These are phyloP conservation scores for Aspergillus sp. DNA, from an alignment of 2,329 filamentous ascomycete genomes.

Conservation along the genomic window DNA sequence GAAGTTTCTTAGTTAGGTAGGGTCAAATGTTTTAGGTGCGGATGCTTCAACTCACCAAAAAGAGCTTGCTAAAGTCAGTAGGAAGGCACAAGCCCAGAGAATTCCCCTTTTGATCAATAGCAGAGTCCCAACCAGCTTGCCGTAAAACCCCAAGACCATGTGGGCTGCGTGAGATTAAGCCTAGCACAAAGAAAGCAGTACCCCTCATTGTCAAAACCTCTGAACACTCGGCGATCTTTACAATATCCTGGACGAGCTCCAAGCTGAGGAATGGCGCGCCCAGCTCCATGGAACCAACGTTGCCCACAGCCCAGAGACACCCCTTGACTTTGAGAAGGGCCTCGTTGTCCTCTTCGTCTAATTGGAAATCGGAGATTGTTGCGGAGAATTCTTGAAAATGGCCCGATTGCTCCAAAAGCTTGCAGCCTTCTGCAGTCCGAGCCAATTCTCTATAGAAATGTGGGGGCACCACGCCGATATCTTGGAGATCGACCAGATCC, in stretches of 20 bases:
- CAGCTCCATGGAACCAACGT: constrained; percentile 96
- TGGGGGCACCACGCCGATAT: constrained; percentile 71
- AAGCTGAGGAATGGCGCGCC: constrained; percentile 89
- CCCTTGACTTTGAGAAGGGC: constrained; percentile 91
- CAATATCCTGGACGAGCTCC: constrained; percentile 83
- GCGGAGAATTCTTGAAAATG: constrained; percentile 92
- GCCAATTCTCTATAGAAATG: constrained; percentile 97
- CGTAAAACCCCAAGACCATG: constrained; percentile 90
- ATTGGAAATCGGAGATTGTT: constrained; percentile 83
- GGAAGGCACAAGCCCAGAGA: constrained; percentile 89
- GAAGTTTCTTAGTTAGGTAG: constrained; percentile 2
- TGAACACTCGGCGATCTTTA: constrained; percentile 82
- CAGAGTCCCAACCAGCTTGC: constrained; percentile 90
- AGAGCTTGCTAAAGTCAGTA: constrained; percentile 71
- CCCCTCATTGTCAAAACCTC: constrained; percentile 90
- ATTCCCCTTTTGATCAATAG: constrained; percentile 76
- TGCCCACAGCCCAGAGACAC: constrained; percentile 95
- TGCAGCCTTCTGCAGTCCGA: constrained; percentile 87
- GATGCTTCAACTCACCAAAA: constrained; percentile 56
- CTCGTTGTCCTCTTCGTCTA: constrained; percentile 82
- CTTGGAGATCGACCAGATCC: constrained; percentile 60
- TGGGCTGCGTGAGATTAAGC: constrained; percentile 84
- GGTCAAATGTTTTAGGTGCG: not conserved
- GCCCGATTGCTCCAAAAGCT: constrained; percentile 83
- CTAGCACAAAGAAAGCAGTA: constrained; percentile 94